Conservation (phyloP, 805 yeast species). For the Saccharomyces mikatae region DNA sequence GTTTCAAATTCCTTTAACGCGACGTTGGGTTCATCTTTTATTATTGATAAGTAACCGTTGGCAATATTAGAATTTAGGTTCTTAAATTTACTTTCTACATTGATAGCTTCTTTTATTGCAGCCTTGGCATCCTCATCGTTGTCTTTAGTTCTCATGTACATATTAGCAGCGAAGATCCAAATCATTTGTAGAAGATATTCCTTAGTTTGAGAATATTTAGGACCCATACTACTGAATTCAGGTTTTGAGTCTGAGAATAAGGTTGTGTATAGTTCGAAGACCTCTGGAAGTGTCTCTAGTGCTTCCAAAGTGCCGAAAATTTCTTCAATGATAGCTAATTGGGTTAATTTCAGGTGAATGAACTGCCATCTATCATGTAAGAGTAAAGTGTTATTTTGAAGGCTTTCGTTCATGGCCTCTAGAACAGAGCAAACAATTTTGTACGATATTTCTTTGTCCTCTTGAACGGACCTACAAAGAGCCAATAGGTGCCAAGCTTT, state of each 20-base stretch:
- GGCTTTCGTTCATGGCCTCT: constrained; percentile 34
- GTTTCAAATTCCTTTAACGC: constrained; percentile 60
- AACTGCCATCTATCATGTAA: constrained; percentile 38
- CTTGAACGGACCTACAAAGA: constrained; percentile 54
- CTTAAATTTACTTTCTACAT: constrained; percentile 38
- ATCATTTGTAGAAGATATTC: constrained; percentile 46
- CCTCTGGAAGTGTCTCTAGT: constrained; percentile 55
- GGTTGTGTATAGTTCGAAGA: constrained; percentile 50
- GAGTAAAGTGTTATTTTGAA: constrained; percentile 9
- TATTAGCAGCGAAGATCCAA: constrained; percentile 68
- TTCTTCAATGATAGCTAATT: constrained; percentile 59
- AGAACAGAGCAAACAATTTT: constrained; percentile 48
- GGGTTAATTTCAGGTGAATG: constrained; percentile 66
- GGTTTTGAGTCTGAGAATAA: constrained; percentile 30
- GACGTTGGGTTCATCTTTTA: constrained; percentile 34
- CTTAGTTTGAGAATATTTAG: constrained; percentile 13
- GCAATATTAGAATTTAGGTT: constrained; percentile 24
- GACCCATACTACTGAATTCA: constrained; percentile 8
- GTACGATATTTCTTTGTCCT: constrained; percentile 47
- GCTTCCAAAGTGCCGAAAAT: constrained; percentile 51
- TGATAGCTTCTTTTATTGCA: constrained; percentile 66
- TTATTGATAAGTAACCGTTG: constrained; percentile 27
- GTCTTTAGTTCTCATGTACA: constrained; percentile 44
- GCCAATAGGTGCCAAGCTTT: constrained; percentile 62
- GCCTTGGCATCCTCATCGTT: constrained; percentile 56